Conservation (phyloP, 352 stramenopile genomes). For the Thalassiosira ordinaria region DNA sequence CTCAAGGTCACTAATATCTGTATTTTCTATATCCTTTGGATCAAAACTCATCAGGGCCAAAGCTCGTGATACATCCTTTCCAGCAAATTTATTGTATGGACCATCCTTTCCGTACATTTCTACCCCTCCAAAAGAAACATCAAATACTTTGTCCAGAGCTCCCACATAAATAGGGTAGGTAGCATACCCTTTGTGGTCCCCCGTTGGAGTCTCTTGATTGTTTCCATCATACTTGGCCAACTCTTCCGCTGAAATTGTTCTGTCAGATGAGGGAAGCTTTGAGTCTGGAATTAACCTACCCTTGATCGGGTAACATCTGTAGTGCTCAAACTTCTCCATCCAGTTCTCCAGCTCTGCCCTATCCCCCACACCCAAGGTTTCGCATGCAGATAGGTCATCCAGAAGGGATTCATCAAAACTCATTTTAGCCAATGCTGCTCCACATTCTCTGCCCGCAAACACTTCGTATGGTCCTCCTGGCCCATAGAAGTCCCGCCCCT, state of each 20-base stretch:
- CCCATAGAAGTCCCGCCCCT: conserved; percentile 95
- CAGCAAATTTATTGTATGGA: conserved; percentile 95
- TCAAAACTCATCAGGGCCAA: conserved; percentile 97
- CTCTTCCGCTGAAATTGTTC: conserved; percentile 76
- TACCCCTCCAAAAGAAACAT: conserved; percentile 95
- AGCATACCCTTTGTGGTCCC: conserved; percentile 72
- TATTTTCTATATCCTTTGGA: conserved; percentile 92
- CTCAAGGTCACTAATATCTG: conserved; percentile 90
- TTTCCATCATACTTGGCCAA: conserved; percentile 66
- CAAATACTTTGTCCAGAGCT: conserved; percentile 94
- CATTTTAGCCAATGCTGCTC: conserved; percentile 94
- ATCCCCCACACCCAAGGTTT: conserved; percentile 77
- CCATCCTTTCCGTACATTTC: conserved; percentile 93
- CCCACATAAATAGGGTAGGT: conserved; percentile 93
- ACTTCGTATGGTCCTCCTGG: conserved; percentile 94
- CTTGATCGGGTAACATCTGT: conserved; percentile 95
- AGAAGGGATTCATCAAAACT: conserved; percentile 94
- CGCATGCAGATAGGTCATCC: conserved; percentile 80
- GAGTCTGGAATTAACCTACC: conserved; percentile 90
- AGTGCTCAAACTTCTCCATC: conserved; percentile 95
- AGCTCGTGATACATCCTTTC: conserved; percentile 92
- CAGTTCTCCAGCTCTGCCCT: conserved; percentile 89
- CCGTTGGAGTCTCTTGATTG: conserved; percentile 63
- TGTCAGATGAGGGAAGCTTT: conserved; percentile 89
- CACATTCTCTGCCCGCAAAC: conserved; percentile 95